Evolutionary conservation across 345 rosid genomes (phyloP), one percentile per base, ranked within the genome.

Genomic region (Camelina sativa): DNA sequence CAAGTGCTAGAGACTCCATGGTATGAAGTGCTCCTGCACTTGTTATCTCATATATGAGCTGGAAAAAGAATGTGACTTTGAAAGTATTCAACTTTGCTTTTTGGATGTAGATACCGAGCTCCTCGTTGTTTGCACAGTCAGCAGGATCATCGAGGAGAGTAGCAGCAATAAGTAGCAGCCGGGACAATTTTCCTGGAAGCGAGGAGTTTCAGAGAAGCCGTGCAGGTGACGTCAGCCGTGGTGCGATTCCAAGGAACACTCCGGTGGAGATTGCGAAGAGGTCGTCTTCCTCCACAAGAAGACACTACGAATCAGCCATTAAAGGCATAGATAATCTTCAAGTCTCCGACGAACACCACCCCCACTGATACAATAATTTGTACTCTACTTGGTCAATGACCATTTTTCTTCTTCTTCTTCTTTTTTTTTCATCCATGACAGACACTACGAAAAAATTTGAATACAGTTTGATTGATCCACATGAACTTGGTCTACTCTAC

Each of bases 121-220:
- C 89, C 55, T 60, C 82, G 67, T 71, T 87, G 72, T 61, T 86
- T 50, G 93, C 89, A 61, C 87, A 88, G 22, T 60, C 96, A 28
- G 84, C 87, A 66, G 96, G 93, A 71, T 83, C 95, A 17, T 83
- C 95, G 8, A 78, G 88, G 46, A 87, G 89, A 80, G 84, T 87
- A 65, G 77, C 86, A 53, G 76, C 85, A 30, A n/a, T 59, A 11
- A 59, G 63, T 59, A 11, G 63, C 63, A 59, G 63, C 63, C 63
- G 63, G n/a, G 44, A 59, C 25, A 59, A 59, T 59, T 59, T 35
- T 16, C 63, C 44, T 1, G 63, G 44, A 8, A 50, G 54, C 11
- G 78, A 87, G 28, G 97, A 90, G 68, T 81, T 83, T 5, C 89
- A 85, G 64, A 87, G 80, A 4, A 41, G 79, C 57, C 85, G 87